Conservation (phyloP, 331 rosid genomes). For the Phaseolus coccineus region DNA sequence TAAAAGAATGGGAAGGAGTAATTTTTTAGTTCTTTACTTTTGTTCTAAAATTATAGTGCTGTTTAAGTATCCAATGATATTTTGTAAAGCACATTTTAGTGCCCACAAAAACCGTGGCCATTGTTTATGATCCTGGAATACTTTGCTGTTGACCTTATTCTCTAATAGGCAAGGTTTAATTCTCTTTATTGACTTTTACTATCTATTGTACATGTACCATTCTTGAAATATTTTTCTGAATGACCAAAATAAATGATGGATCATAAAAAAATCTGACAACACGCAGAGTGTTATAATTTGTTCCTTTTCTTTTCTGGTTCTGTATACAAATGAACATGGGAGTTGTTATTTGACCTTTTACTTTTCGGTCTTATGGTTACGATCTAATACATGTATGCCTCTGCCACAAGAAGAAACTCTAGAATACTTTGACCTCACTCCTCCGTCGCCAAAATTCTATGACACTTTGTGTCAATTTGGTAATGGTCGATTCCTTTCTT, state of each 20-base stretch:
- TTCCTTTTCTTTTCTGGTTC: not conserved
- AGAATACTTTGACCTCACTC: conserved; percentile 52
- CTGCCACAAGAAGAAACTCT: conserved; percentile 29
- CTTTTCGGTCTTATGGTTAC: not conserved
- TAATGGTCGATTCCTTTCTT: conserved; percentile 49
- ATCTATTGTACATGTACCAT: not conserved
- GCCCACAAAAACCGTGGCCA: not conserved
- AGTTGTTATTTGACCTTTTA: conserved; percentile 16
- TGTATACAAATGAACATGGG: not conserved
- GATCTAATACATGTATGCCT: not conserved
- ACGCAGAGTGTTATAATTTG: not conserved
- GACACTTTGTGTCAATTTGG: conserved; percentile 26
- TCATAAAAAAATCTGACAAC: not conserved
- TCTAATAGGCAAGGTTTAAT: not conserved
- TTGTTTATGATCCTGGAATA: not conserved
- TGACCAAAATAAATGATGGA: not conserved
- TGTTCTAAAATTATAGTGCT: not conserved
- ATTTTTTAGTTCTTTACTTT: too few species aligned
- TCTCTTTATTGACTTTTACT: conserved; percentile 15
- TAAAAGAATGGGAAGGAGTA: too few species aligned
- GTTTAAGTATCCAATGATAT: not conserved
- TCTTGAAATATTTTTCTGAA: not conserved
- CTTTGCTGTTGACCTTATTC: not conserved
- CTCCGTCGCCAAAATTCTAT: conserved; percentile 43
- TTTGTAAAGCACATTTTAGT: not conserved